Conservation (phyloP, 75 land plant genomes). For the Adiantum capillusveneris region DNA sequence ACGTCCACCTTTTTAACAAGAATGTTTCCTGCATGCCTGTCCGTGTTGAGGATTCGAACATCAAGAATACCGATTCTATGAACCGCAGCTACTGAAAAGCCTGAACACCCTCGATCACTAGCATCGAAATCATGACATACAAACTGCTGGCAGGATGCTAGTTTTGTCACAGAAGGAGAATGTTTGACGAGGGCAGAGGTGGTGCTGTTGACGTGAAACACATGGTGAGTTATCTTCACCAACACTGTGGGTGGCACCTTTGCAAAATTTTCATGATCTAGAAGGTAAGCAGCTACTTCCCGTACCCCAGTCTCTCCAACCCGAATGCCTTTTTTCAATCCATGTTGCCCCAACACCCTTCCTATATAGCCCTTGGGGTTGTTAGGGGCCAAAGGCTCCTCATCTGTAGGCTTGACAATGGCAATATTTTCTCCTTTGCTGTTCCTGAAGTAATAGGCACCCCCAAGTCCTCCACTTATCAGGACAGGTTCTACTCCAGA, state of each 20-base stretch:
- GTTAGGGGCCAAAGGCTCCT: slow-evolving; percentile 90
- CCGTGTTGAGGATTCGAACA: slow-evolving; percentile 69
- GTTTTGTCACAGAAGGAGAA: slow-evolving; percentile 44
- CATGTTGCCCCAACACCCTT: slow-evolving; percentile 69
- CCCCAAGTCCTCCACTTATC: slow-evolving; percentile 67
- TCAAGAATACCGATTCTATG: slow-evolving; percentile 80
- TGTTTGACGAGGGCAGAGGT: slow-evolving; percentile 16
- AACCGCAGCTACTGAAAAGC: slow-evolving; percentile 66
- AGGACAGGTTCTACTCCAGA: slow-evolving; percentile 61
- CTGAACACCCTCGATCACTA: slow-evolving; percentile 71
- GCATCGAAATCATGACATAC: slow-evolving; percentile 75
- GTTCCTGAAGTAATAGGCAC: slow-evolving; percentile 77
- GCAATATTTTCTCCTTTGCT: slow-evolving; percentile 59
- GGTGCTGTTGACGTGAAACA: slow-evolving; percentile 58
- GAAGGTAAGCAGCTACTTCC: slow-evolving; percentile 83
- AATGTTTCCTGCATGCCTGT: slow-evolving; percentile 70
- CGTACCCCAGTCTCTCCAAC: slow-evolving; percentile 83
- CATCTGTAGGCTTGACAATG: slow-evolving; percentile 86
- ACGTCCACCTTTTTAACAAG: slow-evolving; percentile 36
- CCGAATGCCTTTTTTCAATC: slow-evolving; percentile 61
- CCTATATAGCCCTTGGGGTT: slow-evolving; percentile 87
- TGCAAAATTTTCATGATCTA: slow-evolving; percentile 71
- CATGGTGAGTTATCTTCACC: slow-evolving; percentile 65
- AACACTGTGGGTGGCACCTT: slow-evolving; percentile 70
- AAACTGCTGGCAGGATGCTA: slow-evolving; percentile 80